These are phyloP conservation scores for Suhomyces sp. DNA, from an alignment of 805 yeast genomes.

Conservation along the genomic window DNA sequence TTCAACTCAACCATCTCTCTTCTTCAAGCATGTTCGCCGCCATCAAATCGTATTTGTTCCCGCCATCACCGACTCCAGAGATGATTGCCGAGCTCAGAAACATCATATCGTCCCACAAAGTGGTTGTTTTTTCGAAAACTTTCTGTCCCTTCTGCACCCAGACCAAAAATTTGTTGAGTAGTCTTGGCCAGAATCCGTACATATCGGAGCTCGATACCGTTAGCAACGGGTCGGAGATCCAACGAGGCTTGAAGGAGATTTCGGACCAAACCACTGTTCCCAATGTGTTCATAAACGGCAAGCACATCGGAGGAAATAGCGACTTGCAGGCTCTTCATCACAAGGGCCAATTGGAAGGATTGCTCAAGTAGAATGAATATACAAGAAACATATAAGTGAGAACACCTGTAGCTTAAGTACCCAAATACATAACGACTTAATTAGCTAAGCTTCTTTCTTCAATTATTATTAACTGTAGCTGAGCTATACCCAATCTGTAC, in stretches of 20 bases:
- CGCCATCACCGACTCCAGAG: constrained; percentile 13
- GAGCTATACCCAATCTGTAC: too few relatives aligned
- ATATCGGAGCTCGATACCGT: constrained; percentile 28
- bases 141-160: constrained; percentile 45
- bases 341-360: neutral
- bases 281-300: constrained; percentile 34
- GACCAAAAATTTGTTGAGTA: constrained; percentile 36
- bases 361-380: neutral
- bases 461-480: too few relatives aligned
- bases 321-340: constrained; percentile 28
- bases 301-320: constrained; percentile 39
- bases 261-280: constrained; percentile 39
- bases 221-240: constrained; percentile 26
- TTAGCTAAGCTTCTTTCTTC: too few relatives aligned
- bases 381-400: neutral
- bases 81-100: constrained; percentile 9
- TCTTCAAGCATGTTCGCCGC: constrained; percentile 6
- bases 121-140: constrained; percentile 29
- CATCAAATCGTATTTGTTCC: constrained; percentile 9
- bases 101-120: constrained; percentile 11
- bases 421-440: too few relatives aligned
- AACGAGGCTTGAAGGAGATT: constrained; percentile 27
- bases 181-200: constrained; percentile 18
- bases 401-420: neutral
- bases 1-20: neutral